Base-by-base conservation (phyloP, 306 rosid genomes). In the Vachellia collinsii region DNA sequence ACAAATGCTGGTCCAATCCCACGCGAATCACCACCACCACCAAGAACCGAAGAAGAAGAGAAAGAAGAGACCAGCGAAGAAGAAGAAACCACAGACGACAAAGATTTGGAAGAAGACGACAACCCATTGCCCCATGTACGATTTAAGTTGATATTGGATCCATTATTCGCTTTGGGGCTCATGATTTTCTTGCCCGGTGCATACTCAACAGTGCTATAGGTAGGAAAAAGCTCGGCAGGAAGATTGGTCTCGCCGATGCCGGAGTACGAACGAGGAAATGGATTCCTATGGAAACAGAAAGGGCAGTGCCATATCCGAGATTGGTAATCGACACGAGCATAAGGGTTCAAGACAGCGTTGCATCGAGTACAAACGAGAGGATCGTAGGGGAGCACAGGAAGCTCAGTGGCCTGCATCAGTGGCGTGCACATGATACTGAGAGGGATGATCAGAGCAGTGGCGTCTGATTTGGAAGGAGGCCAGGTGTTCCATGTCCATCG, bases 401-500 rank as follows among this genome's bases (percentile, higher is more conserved):
- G 92, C 78, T 94, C 97, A 3, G 83, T 36, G 34, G 77, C 84
- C 16, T 84, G 89, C 88, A 85, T 86, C 85, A 94, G 62, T 1
- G 98, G 98, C 59, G 83, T 88, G 72, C 91, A 91, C 97, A 94
- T 92, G 48, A 94, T 83, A 85, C 89, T 86, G 1, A 91, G 85
- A 0, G 98, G 98, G 78, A 94, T 90, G 8, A 88, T 65, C 29
- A 94, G 86, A 16, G 85, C 82, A 0, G 75, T 47, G 12, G 81
- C 74, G 2, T 86, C 94, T 0, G 92, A 61, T 81, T 88, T 87
- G 0, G 94, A 80, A 2, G 86, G 68, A 11, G 97, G 91, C 98
- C 98, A 94, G 9, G 98, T 88, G 79, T 94, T 94, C 98, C 98
- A 94, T 3, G 97, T 79, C 98, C 98, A 94, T 0, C 98, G 90